These are phyloP conservation scores for Monosporozyma aerobia DNA, from an alignment of 805 yeast genomes.

Conservation along the genomic window DNA sequence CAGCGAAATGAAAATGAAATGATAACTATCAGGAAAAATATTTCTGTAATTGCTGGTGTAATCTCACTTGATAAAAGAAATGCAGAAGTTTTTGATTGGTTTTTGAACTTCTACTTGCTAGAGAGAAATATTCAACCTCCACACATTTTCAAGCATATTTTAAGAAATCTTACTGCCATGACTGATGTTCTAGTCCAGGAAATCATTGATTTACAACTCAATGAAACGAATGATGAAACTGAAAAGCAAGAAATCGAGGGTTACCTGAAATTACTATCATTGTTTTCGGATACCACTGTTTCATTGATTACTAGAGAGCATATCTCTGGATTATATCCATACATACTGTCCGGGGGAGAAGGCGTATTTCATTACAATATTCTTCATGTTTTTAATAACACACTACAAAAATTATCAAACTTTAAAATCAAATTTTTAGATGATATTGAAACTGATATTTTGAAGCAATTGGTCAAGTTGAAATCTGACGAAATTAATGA, in stretches of 20 bases:
- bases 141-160: slow-evolving; percentile 6
- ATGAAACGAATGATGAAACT: slow-evolving; percentile 17
- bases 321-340: slow-evolving; percentile 55
- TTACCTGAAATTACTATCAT: slow-evolving; percentile 35
- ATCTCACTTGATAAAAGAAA: slow-evolving; percentile 32
- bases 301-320: slow-evolving; percentile 57
- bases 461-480: slow-evolving; percentile 51
- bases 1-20: slow-evolving; percentile 9
- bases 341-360: slow-evolving; percentile 42
- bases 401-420: slow-evolving; percentile 36
- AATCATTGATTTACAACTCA: slow-evolving; percentile 23
- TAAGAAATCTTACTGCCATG: slow-evolving; percentile 8
- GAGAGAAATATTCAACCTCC: slow-evolving; percentile 18
- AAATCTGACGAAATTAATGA: slow-evolving; percentile 53
- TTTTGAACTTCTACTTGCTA: slow-evolving; percentile 38
- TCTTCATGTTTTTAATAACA: slow-evolving; percentile 44
- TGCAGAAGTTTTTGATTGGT: slow-evolving; percentile 38
- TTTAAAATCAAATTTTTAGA: slow-evolving; percentile 43
- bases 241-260: background rate
- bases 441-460: slow-evolving; percentile 42
- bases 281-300: slow-evolving; percentile 45
- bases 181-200: slow-evolving; percentile 21
- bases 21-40: slow-evolving; percentile 7
- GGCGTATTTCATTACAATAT: slow-evolving; percentile 38
- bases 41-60: slow-evolving; percentile 34